Conservation (phyloP, 208 protist species). For the Leishmania guyanensis region DNA sequence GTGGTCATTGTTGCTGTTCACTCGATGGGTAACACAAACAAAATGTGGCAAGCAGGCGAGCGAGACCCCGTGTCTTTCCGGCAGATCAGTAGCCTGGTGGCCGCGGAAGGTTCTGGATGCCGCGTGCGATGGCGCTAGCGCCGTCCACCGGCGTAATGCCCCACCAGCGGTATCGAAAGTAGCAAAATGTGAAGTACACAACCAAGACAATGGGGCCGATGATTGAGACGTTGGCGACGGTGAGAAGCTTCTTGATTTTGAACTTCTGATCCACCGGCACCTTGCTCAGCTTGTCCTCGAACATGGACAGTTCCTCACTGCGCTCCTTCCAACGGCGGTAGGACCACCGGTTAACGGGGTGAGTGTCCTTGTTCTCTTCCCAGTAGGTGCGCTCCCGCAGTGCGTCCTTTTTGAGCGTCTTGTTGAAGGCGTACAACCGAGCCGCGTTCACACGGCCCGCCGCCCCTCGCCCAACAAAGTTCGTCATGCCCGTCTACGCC, state of each 20-base stretch:
- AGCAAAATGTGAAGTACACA: conserved; percentile 75
- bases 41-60: background rate
- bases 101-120: conserved; percentile 79
- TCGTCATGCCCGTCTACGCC: conserved; percentile 35
- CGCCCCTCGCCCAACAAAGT: conserved; percentile 58
- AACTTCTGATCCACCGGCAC: conserved; percentile 86
- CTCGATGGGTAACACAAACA: background rate
- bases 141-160: conserved; percentile 81
- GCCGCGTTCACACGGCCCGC: conserved; percentile 66
- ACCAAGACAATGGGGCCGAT: conserved; percentile 67
- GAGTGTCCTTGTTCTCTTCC: conserved; percentile 80
- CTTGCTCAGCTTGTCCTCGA: conserved; percentile 77
- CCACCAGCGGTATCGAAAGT: conserved; percentile 61
- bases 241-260: conserved; percentile 85
- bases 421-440: conserved; percentile 82
- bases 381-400: conserved; percentile 73
- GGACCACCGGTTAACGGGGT: conserved; percentile 83
- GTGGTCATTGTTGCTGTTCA: background rate
- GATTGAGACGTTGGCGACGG: conserved; percentile 76
- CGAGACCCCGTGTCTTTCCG: background rate
- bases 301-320: conserved; percentile 78
- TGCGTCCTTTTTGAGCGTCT: conserved; percentile 80
- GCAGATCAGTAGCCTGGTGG: conserved; percentile 63
- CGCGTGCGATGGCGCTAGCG: conserved; percentile 56
- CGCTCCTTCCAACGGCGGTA: conserved; percentile 78